Percentiles rank a stretch among this genome's conserved stretches.
phyloP scores from a whole-genome alignment of 805 yeast genomes.

The Pichia heedii region DNA sequence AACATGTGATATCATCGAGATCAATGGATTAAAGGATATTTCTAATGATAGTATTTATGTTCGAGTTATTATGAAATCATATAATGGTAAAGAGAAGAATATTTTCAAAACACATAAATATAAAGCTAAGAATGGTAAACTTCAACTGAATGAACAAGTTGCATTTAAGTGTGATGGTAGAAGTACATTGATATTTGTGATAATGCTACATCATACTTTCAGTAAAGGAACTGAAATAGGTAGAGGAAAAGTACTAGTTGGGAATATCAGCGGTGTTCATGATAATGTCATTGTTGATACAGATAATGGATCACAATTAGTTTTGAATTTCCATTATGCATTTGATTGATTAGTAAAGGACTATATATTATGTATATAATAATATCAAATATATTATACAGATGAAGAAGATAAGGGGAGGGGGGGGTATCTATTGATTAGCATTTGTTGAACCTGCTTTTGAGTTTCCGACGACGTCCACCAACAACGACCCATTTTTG shows the following conservation, averaged over 20 bases:
- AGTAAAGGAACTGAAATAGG: constrained; percentile 65
- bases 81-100: constrained; percentile 37
- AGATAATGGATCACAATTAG: constrained; percentile 28
- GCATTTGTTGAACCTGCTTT: constrained; percentile 5
- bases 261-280: constrained; percentile 38
- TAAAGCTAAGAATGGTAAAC: constrained; percentile 38
- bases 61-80: constrained; percentile 37
- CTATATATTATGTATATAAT: no score
- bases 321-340: constrained; percentile 32
- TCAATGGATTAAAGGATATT: constrained; percentile 12
- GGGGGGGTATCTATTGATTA: no score
- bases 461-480: constrained; percentile 14
- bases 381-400: no score
- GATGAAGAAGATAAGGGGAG: no score
- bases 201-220: constrained; percentile 60
- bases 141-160: constrained; percentile 53
- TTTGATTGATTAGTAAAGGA: no score
- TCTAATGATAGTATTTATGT: constrained; percentile 33
- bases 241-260: constrained; percentile 41
- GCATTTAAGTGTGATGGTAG: constrained; percentile 60
- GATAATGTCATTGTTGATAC: constrained; percentile 33
- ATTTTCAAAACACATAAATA: constrained; percentile 54
- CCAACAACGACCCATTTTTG: constrained; percentile 10
- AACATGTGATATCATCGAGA: constrained; percentile 38
- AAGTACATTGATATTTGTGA: constrained; percentile 49